These are phyloP conservation scores for Cryptococcus hybrid DNA, from an alignment of 1,284 basidiomycete genomes.

Conservation along the genomic window DNA sequence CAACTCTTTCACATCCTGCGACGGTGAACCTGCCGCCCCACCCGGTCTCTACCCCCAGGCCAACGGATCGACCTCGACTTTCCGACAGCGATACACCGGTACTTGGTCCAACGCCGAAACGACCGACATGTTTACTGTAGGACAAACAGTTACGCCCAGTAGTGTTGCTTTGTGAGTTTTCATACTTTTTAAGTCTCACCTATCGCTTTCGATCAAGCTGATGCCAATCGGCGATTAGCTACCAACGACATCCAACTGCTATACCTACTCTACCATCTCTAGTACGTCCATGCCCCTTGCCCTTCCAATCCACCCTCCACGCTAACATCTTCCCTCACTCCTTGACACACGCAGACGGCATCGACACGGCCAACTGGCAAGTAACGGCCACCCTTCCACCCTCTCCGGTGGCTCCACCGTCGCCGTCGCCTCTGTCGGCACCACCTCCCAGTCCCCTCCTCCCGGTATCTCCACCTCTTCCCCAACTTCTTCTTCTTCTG, in stretches of 20 bases:
- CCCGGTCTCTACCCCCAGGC: constrained; percentile 48
- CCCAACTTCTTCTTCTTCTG: constrained; percentile 6
- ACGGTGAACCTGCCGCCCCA: constrained; percentile 47
- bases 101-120: constrained; percentile 30
- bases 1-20: constrained; percentile 49
- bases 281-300: constrained; percentile 11
- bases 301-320: background rate
- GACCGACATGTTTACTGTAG: constrained; percentile 31
- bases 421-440: constrained; percentile 15
- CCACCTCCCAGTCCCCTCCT: constrained; percentile 24
- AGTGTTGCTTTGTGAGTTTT: constrained; percentile 29
- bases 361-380: constrained; percentile 37
- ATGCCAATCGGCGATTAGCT: constrained; percentile 14
- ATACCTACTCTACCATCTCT: constrained; percentile 47
- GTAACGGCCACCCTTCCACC: constrained; percentile 32
- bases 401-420: constrained; percentile 22
- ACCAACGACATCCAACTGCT: constrained; percentile 46
- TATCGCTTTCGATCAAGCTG: background rate
- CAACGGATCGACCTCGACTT: constrained; percentile 46
- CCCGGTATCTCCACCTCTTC: constrained; percentile 12
- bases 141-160: constrained; percentile 40
- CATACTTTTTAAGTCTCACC: background rate
- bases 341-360: constrained; percentile 23
- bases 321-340: constrained; percentile 3
- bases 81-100: constrained; percentile 51